Percentiles rank a stretch among this genome's conserved stretches.
phyloP scores from a whole-genome alignment of 2,329 filamentous ascomycete species.

The Septoria linicola region DNA sequence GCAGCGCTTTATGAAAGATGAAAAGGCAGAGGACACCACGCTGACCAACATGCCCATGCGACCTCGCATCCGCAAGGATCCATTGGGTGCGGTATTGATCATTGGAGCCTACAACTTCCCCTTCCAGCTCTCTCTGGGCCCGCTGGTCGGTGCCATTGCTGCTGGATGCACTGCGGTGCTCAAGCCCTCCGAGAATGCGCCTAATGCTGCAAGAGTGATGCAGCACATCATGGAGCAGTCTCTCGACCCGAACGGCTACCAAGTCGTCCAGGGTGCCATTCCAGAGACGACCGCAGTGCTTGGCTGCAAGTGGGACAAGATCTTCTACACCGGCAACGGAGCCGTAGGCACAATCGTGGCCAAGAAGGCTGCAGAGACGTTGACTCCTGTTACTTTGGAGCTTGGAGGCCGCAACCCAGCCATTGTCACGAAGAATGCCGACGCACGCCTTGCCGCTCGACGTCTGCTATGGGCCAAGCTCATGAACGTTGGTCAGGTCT shows the following conservation, averaged over 20 bases:
- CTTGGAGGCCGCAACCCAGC: slow-evolving; percentile 90
- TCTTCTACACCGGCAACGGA: slow-evolving; percentile 87
- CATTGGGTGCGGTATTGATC: slow-evolving; percentile 76
- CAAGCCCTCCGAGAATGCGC: slow-evolving; percentile 85
- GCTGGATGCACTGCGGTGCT: slow-evolving; percentile 86
- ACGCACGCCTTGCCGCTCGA: slow-evolving; percentile 76
- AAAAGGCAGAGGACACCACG: slow-evolving; percentile 68
- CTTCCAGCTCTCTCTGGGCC: slow-evolving; percentile 73
- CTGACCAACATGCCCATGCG: slow-evolving; percentile 67
- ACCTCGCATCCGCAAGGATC: slow-evolving; percentile 81
- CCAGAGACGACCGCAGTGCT: slow-evolving; percentile 79
- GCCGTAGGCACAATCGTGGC: slow-evolving; percentile 64
- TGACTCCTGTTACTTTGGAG: slow-evolving; percentile 83
- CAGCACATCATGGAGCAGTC: slow-evolving; percentile 73
- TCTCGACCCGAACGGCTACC: slow-evolving; percentile 75
- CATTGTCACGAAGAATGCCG: slow-evolving; percentile 80
- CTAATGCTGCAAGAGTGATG: slow-evolving; percentile 73
- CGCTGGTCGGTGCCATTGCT: slow-evolving; percentile 84
- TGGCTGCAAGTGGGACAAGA: slow-evolving; percentile 93
- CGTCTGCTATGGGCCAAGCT: slow-evolving; percentile 87
- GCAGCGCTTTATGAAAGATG: slow-evolving; percentile 79
- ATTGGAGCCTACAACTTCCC: slow-evolving; percentile 95
- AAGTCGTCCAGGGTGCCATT: slow-evolving; percentile 75
- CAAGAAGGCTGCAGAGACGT: slow-evolving; percentile 54
- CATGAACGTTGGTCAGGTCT: slow-evolving; percentile 85